Base-by-base conservation (phyloP, 2,329 filamentous ascomycete genomes). In the Stenocarpella maydis region DNA sequence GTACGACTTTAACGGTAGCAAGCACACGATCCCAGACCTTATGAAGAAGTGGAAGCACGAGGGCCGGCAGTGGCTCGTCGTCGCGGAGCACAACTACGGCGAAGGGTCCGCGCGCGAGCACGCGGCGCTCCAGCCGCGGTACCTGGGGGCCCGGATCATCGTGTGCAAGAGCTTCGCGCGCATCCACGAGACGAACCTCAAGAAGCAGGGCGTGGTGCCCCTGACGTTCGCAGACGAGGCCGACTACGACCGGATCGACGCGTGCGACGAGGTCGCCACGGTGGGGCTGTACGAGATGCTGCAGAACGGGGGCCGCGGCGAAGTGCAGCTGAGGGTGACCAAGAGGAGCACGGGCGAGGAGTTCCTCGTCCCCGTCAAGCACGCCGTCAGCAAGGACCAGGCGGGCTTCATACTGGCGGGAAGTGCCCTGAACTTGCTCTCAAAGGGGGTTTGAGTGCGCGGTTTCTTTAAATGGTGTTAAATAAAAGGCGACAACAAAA, bases 71-170 rank as follows among this genome's bases (percentile, higher is more conserved):
- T 99, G 96, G 96, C 88, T 98, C 69, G 94, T 98, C 15, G 93
- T 99, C 34, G 96, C 95, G 21, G 96, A 99, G 84, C 94, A 97
- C 83, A 99, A 99, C 86, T 96, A 97, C 83, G 93, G 93, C 76
- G 93, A 97, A 82, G 93, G 93, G 73, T 91, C 87, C 76, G 95
- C 93, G 68, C 90, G 93, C 84, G 93, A 97, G 83, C 93, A 97
- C 80, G 93, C 93, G 75, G 93, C 93, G 76, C 87, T 97, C 71
- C 92, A 96, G 85, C 93, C 93, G 74, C 87, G 93, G 77, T 93
- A 94, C 84, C 87, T 96, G 71, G 93, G 93, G 74, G 93, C 92
- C 80, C 86, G 94, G 75, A 90, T 93, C 74, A 92, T 96, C 81
- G 93, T 96, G 77, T 91, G 88, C 79, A 90, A 91, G 81, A 91